Evolutionary conservation across 163 green algal genomes (phyloP), one percentile per base, ranked within the genome.

Genomic region (Picocystis sp.): DNA sequence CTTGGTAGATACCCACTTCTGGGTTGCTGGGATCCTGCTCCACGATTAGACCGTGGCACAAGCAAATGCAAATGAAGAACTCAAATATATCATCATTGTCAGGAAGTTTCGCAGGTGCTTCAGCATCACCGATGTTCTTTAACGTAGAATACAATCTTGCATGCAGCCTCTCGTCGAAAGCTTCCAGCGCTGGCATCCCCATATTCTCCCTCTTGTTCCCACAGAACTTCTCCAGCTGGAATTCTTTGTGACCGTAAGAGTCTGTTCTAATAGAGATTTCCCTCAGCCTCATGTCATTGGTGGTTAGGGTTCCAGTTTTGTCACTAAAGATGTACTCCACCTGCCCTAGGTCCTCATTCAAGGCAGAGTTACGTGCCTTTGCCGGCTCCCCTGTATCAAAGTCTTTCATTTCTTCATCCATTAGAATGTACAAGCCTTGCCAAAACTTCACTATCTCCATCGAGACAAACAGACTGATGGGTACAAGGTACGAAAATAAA

Each of bases 281-380:
- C 34, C 81, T 67, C 61, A 92, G 67, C 51, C 75, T 68, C 82
- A 92, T 92, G 56, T 86, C 76, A 52, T 92, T 92, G 45, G 70
- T 70, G 0, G 82, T 93, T n/a, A 93, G 68, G 22, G 82, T 93
- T 55, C 82, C 82, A 3, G 82, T 93, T 65, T 92, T 93, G 65
- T 92, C 82, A 38, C 64, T 80, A 57, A 92, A 90, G 34, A 93
- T 69, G 57, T 89, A 83, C 49, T 77, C 60, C 45, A 93, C 57
- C 58, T 86, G 78, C 13, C 82, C 82, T 38, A 93, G 70, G 54
- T 93, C 82, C 66, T 93, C 82, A 35, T 84, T 87, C 2, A 92
- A 64, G 53, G 78, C 82, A 10, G 70, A 80, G 71, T 83, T 87
- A 54, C 80, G 67, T 46, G 71, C 74, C 10, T 62, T 65, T 2